phyloP scores from a whole-genome alignment of 2,329 filamentous ascomycete genomes.

The Thelonectria olida region DNA sequence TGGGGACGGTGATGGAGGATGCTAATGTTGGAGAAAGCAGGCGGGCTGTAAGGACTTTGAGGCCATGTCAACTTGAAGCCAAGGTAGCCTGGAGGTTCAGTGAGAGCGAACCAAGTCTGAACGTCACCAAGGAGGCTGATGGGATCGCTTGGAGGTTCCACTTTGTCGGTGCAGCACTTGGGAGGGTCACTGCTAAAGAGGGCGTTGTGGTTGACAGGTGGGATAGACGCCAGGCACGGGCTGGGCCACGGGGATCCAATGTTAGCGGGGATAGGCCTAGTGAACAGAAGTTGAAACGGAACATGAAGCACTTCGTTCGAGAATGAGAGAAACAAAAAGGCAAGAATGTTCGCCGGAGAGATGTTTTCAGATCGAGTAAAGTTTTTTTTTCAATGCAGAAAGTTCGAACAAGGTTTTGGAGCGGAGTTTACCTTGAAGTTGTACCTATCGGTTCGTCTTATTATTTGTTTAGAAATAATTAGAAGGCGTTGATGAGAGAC shows the following conservation, averaged over 20 bases:
- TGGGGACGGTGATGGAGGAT: neutral
- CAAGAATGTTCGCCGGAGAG: no score
- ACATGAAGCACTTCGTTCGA: no score
- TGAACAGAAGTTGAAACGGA: no score
- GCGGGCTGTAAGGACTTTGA: no score
- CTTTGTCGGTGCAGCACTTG: conserved; percentile 7
- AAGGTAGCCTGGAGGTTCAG: no score
- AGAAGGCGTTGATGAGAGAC: neutral
- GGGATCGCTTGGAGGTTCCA: conserved; percentile 7
- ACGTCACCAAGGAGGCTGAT: conserved; percentile 13
- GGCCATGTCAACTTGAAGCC: conserved; percentile 3
- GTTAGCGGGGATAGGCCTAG: conserved; percentile 9
- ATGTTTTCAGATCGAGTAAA: no score
- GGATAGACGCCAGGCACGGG: conserved; percentile 5
- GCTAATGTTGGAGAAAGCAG: neutral
- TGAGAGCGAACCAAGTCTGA: neutral
- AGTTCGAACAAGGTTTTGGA: no score
- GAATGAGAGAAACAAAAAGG: no score
- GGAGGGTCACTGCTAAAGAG: conserved; percentile 12
- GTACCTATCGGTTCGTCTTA: neutral
- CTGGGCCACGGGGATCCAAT: neutral
- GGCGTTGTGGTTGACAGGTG: conserved; percentile 1
- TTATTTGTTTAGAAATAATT: neutral
- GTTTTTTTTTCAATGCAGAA: no score
- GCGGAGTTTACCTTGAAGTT: conserved; percentile 1